phyloP scores from a whole-genome alignment of 768 basidiomycete genomes.

The Naganishia vishniacii region DNA sequence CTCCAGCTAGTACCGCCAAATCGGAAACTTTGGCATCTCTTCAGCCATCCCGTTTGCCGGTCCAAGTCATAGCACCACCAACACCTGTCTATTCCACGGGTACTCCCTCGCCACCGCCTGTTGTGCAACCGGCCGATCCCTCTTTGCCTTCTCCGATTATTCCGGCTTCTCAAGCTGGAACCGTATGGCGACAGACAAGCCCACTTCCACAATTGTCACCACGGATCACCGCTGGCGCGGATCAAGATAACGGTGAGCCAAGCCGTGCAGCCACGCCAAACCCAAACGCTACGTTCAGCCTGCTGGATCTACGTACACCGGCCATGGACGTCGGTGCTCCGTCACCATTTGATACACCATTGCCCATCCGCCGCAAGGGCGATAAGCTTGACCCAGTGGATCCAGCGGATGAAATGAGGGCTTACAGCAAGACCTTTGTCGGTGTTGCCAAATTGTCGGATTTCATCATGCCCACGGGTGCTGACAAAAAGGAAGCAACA shows the following conservation, averaged over 20 bases:
- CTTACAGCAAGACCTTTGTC: slow-evolving; percentile 15
- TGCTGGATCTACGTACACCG: slow-evolving; percentile 10
- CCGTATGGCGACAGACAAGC: neutral
- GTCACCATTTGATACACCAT: neutral
- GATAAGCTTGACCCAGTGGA: slow-evolving; percentile 23
- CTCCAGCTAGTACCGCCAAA: too few relatives aligned
- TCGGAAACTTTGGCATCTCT: neutral
- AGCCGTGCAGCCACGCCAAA: slow-evolving; percentile 16
- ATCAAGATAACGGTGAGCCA: neutral
- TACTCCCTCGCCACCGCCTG: too few relatives aligned
- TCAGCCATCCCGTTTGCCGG: too few relatives aligned
- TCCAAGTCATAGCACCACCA: too few relatives aligned
- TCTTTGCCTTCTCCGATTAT: neutral
- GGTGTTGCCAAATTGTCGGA: slow-evolving; percentile 21
- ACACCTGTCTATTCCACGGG: too few relatives aligned
- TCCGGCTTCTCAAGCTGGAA: neutral
- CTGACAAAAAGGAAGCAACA: slow-evolving; percentile 22
- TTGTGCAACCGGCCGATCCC: too few relatives aligned
- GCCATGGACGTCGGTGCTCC: neutral
- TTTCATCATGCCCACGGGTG: slow-evolving; percentile 13
- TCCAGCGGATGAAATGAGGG: slow-evolving; percentile 12
- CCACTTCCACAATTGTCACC: neutral
- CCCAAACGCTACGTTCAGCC: slow-evolving; percentile 13
- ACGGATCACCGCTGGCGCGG: neutral
- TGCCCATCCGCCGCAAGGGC: neutral